Conservation (phyloP, 495 filamentous ascomycete species). For the Sphaerosporella brunnea region DNA sequence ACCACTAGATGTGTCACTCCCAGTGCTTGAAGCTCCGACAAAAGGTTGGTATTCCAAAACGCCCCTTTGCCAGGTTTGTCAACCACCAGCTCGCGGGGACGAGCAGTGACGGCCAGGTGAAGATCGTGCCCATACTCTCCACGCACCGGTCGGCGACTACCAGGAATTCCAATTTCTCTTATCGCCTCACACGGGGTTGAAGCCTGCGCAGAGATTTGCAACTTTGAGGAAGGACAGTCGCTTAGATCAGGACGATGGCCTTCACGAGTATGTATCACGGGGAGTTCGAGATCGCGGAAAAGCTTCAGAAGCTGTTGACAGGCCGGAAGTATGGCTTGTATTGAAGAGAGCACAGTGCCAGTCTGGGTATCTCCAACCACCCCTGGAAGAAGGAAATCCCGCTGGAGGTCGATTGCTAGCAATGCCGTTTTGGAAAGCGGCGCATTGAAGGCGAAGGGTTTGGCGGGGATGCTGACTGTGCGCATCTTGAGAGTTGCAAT, state of each 20-base stretch:
- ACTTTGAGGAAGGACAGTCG: conserved; percentile 36
- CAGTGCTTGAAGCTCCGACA: conserved; percentile 40
- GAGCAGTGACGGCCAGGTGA: conserved; percentile 41
- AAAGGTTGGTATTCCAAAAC: conserved; percentile 46
- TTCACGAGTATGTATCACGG: conserved; percentile 53
- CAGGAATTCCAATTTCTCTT: conserved; percentile 41
- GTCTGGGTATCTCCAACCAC: conserved; percentile 26
- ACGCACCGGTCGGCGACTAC: conserved; percentile 38
- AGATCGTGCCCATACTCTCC: conserved; percentile 48
- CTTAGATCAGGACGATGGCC: conserved; percentile 34
- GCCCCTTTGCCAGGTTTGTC: conserved; percentile 52
- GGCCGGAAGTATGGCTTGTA: conserved; percentile 1
- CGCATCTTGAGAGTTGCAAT: too few relatives aligned
- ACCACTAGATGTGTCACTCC: conserved; percentile 48
- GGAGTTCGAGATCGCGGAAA: conserved; percentile 41
- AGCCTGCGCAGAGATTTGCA: conserved; percentile 28
- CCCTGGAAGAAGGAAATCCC: conserved; percentile 26
- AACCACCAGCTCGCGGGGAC: conserved; percentile 42
- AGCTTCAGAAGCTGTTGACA: conserved; percentile 33
- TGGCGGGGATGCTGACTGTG: conserved; percentile 24
- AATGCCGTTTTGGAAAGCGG: conserved; percentile 25
- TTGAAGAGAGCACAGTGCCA: conserved; percentile 5
- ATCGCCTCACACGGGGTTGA: conserved; percentile 32
- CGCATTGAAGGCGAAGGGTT: conserved; percentile 28
- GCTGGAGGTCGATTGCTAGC: conserved; percentile 29